Percentiles rank a stretch among this genome's conserved stretches.
Evolutionary conservation across 768 basidiomycete genomes (phyloP).

Genomic region (Auriculariales sp.): DNA sequence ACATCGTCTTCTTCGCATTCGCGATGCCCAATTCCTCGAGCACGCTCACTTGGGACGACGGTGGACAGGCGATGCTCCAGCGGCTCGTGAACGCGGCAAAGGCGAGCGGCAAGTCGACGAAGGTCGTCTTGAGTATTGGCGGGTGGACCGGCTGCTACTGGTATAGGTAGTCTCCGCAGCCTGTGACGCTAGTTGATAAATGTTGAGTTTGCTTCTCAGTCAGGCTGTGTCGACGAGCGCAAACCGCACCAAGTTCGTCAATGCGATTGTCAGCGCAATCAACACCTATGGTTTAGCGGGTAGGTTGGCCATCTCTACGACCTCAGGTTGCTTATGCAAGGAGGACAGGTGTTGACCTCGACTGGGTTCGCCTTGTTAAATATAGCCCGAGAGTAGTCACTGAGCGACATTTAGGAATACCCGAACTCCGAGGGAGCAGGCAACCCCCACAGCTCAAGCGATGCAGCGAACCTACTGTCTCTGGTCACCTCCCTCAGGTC

Average conservation of each 20-base stretch:
- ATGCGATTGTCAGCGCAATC: conserved; percentile 39
- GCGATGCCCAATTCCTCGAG: conserved; percentile 47
- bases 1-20: conserved; percentile 60
- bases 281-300: conserved; percentile 51
- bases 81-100: conserved; percentile 43
- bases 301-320: background rate
- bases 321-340: background rate
- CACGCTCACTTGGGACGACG: conserved; percentile 33
- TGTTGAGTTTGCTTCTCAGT: conserved; percentile 8
- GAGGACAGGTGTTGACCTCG: conserved; percentile 33
- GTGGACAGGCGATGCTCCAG: conserved; percentile 34
- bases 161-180: no score
- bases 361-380: conserved; percentile 29
- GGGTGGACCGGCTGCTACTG: conserved; percentile 61
- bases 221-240: conserved; percentile 34
- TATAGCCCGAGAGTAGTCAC: background rate
- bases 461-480: conserved; percentile 47
- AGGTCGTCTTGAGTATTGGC: conserved; percentile 52
- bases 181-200: no score
- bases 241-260: conserved; percentile 41
- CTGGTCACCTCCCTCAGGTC: conserved; percentile 44
- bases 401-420: conserved; percentile 39
- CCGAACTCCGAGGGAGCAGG: conserved; percentile 49
- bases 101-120: conserved; percentile 41
- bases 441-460: conserved; percentile 42